Evolutionary conservation across 225 moss, liverwort and hornwort genomes (phyloP), one percentile per base, ranked within the genome.

Genomic region (Polytrichum commune): DNA sequence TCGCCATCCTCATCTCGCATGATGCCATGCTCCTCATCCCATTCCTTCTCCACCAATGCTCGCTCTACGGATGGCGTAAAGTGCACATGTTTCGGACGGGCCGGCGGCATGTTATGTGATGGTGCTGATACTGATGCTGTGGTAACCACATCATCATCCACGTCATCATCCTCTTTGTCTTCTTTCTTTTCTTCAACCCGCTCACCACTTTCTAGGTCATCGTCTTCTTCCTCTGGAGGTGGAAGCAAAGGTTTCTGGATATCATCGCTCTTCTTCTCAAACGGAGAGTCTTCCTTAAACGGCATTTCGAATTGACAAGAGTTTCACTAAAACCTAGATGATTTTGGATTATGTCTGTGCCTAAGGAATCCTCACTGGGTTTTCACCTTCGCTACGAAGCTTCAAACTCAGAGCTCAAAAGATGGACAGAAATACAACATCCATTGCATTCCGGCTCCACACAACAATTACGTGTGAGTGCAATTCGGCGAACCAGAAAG

Each of bases 1-100:
- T 68, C 85, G 7, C 82, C 74, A 28, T 71, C 79, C 18, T 72
- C 64, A 58, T 75, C 62, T 20, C 77, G 35, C 25, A 69, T 60
- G 70, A 84, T 65, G 46, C 78, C 84, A 67, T 78, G 78, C 78
- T 81, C 74, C 60, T 74, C 86, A 57, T 83, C 78, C 73, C 20
- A 64, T 80, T 86, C 86, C 56, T 80, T 86, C 66, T 77, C 22
- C 53, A 63, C 65, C 46, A 86, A 63, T 35, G 20, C 75, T 5
- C 82, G 86, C 70, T 57, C 77, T 73, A 83, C 64, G 29, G 86
- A 86, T 27, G 74, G 72, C 10, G 86, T 82, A 46, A 86, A 86
- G 67, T 86, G 86, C 38, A 86, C 86, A 67, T 80, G 86, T 69
- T 28, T 86, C 72, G 46, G 13, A 46, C 46, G 13, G 3, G 0